Percentiles rank a stretch among this genome's conserved stretches.
Evolutionary conservation across 352 stramenopile genomes (phyloP).

Genomic region (Peronospora tabacina): DNA sequence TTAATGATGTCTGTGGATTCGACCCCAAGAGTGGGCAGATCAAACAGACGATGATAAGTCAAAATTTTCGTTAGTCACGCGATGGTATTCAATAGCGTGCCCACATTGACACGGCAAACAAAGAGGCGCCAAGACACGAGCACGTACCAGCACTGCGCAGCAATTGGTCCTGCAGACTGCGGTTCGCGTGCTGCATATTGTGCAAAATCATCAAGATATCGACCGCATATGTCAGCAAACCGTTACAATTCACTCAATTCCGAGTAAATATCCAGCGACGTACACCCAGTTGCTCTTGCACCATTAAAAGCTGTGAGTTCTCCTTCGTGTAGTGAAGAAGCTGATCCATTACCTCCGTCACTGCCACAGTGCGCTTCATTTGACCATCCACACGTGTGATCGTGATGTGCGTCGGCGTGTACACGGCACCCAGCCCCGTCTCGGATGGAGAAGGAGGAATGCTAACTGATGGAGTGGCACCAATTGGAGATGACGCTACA

Average conservation of each 20-base stretch:
- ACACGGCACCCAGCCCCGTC: slow-evolving; percentile 44
- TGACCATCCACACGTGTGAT: slow-evolving; percentile 68
- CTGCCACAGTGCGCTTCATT: slow-evolving; percentile 61
- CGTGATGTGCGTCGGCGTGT: slow-evolving; percentile 60
- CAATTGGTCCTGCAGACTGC: slow-evolving; percentile 56
- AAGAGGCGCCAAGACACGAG: slow-evolving; percentile 1
- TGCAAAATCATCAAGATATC: background rate
- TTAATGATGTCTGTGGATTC: slow-evolving; percentile 47
- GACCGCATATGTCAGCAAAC: background rate
- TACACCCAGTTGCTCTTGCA: slow-evolving; percentile 63
- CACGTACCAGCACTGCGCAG: slow-evolving; percentile 49
- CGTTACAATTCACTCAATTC: no score
- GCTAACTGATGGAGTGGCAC: slow-evolving; percentile 4
- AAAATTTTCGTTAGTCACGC: slow-evolving; percentile 8
- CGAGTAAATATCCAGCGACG: slow-evolving; percentile 4
- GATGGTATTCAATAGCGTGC: background rate
- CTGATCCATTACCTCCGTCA: slow-evolving; percentile 79
- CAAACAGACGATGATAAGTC: slow-evolving; percentile 12
- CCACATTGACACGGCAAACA: slow-evolving; percentile 13
- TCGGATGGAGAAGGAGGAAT: slow-evolving; percentile 22
- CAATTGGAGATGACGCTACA: background rate
- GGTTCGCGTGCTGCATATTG: slow-evolving; percentile 46
- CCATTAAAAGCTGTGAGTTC: slow-evolving; percentile 50
- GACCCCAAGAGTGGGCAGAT: slow-evolving; percentile 10
- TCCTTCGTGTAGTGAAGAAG: slow-evolving; percentile 58